Evolutionary conservation across 106 monocot genomes (phyloP).

Genomic region (Dioscorea zingiberensis): DNA sequence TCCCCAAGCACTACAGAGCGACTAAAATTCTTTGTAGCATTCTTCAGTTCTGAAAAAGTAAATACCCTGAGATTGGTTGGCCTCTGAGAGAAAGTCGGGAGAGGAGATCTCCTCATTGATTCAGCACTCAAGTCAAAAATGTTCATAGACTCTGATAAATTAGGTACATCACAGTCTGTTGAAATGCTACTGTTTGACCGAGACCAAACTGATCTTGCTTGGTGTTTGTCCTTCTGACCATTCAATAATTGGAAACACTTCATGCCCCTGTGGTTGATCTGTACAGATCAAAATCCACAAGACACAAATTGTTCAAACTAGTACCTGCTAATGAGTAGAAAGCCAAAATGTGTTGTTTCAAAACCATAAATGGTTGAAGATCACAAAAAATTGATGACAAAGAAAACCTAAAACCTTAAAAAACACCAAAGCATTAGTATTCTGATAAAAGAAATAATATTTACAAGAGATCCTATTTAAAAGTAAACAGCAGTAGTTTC

Average conservation of each 20-base stretch:
- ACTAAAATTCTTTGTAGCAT: conserved; percentile 72
- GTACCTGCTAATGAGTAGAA: too few relatives aligned
- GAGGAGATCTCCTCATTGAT: conserved; percentile 40
- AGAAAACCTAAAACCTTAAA: too few relatives aligned
- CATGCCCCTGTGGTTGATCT: conserved; percentile 25
- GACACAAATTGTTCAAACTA: too few relatives aligned
- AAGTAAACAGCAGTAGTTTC: too few relatives aligned
- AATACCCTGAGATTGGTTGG: conserved; percentile 55
- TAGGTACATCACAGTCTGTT: conserved; percentile 37
- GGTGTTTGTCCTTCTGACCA: conserved; percentile 43
- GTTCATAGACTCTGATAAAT: conserved; percentile 43
- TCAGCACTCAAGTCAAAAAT: conserved; percentile 37
- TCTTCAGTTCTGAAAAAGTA: conserved; percentile 61
- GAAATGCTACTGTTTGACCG: conserved; percentile 44
- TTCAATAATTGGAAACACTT: conserved; percentile 67
- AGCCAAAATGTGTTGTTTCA: too few relatives aligned
- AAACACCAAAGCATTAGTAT: too few relatives aligned
- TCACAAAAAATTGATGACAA: too few relatives aligned
- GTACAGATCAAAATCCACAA: too few relatives aligned
- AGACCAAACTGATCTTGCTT: conserved; percentile 13
- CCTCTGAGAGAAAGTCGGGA: conserved; percentile 32
- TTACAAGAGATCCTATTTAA: too few relatives aligned
- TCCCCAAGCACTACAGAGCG: conserved; percentile 82
- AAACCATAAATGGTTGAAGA: too few relatives aligned
- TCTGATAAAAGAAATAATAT: too few relatives aligned